Evolutionary conservation across 371 early-diverging fungal species (phyloP), one percentile per base, ranked within the genome.

Genomic region (Mortierella sp.): DNA sequence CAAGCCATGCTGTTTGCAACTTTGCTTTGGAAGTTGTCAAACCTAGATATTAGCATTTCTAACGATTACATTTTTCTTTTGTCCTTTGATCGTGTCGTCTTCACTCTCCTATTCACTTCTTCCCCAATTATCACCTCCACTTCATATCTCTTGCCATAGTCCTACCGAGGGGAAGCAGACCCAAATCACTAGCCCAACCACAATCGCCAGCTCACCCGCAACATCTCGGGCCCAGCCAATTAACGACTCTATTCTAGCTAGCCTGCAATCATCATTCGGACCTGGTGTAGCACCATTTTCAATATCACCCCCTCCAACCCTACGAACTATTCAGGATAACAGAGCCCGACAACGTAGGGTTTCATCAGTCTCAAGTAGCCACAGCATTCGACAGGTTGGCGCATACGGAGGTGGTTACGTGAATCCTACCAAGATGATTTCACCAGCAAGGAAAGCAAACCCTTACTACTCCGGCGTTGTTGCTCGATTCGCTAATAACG

Each of bases 341-440:
- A 80, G 64, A 40, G 65, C 75, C 16, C 81, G 76, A 10, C 81
- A 75, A 43, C 81, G 81, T 60, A 67, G 81, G 43, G 81, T 80
- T 8, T 80, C 81, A 18, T 80, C 81, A 22, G 76, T 80, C 26
- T 80, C 81, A 5, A 80, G 81, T 62, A 75, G 63, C 59, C 72
- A 75, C 64, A 80, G 81, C 20, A 81, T 81, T 45, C 75, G 81
- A 30, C 81, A 81, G 26, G 66, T 81, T 40, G 81, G 81, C 26
- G 24, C 81, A 16, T 81, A 81, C 68, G 81, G 75, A 49, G 57
- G 62, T 45, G 63, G 49, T 12, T 51, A 61, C 59, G 66, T 64
- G n/a, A 63, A 67, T 26, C 66, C 76, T 35, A 60, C n/a, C 39
- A 72, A 68, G n/a, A 66, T 78, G 67, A 72, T 75, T 11, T 75